These are phyloP conservation scores for Kwoniella sp. DNA, from an alignment of 768 basidiomycete species.

Conservation along the genomic window DNA sequence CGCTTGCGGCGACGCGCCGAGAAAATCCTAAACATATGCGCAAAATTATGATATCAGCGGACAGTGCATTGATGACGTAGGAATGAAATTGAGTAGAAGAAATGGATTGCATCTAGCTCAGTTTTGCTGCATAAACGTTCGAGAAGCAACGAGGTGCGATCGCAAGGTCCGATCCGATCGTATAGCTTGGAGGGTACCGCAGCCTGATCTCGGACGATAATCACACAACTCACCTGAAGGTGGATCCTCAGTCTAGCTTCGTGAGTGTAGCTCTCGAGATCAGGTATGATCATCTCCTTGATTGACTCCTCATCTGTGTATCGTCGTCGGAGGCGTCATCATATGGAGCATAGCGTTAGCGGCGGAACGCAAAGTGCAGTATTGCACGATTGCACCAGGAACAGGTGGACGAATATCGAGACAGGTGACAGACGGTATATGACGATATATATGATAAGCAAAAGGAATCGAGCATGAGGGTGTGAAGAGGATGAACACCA, in stretches of 20 bases:
- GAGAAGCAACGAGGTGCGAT: too few relatives aligned
- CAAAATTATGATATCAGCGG: not conserved
- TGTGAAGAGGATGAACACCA: not conserved
- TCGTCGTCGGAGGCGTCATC: not conserved
- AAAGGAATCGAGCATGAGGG: too few relatives aligned
- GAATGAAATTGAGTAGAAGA: too few relatives aligned
- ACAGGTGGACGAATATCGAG: too few relatives aligned
- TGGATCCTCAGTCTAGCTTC: conserved; percentile 39
- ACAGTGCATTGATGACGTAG: not conserved
- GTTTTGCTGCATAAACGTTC: too few relatives aligned
- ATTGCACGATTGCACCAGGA: not conserved
- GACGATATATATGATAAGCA: not conserved
- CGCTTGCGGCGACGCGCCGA: conserved; percentile 42
- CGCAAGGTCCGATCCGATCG: too few relatives aligned
- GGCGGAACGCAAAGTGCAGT: too few relatives aligned
- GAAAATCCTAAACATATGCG: conserved; percentile 42
- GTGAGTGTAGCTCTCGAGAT: conserved; percentile 42
- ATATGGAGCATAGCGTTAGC: not conserved
- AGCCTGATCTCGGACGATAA: too few relatives aligned
- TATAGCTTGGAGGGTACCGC: not conserved
- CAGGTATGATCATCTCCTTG: conserved; percentile 46
- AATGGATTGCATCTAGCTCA: too few relatives aligned
- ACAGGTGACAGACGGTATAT: not conserved
- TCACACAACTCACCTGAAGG: conserved; percentile 42
- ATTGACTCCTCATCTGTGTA: conserved; percentile 45